Conservation (phyloP, 106 monocot genomes). For the Phalaenopsis aphrodite region DNA sequence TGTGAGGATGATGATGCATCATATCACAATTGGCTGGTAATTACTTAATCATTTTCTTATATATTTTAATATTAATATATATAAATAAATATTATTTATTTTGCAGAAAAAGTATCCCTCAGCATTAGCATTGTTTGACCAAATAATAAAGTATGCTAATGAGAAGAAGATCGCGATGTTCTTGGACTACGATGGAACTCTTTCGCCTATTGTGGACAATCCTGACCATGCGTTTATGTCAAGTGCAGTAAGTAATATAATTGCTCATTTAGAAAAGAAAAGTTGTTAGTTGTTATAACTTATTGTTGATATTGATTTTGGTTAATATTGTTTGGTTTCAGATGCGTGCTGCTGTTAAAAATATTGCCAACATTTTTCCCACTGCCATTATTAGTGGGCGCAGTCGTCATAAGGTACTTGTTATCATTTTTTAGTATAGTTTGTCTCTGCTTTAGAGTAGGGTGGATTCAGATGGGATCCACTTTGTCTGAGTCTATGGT, state of each 20-base stretch:
- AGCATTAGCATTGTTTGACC: constrained; percentile 61
- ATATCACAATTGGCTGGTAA: not conserved
- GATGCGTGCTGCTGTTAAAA: constrained; percentile 76
- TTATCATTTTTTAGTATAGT: not conserved
- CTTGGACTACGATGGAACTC: constrained; percentile 92
- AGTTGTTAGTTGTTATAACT: not conserved
- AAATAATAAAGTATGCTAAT: constrained; percentile 37
- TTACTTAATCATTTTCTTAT: not conserved
- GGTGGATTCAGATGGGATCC: too few relatives aligned
- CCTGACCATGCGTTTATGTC: constrained; percentile 90
- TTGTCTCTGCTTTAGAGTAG: not conserved
- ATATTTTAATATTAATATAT: not conserved
- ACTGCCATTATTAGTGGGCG: constrained; percentile 86
- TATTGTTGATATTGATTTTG: not conserved
- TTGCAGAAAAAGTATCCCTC: constrained; percentile 72
- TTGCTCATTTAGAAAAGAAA: not conserved
- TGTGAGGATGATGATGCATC: not conserved
- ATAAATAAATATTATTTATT: not conserved
- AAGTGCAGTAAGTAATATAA: constrained; percentile 22
- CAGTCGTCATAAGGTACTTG: constrained; percentile 58
- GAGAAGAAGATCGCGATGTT: constrained; percentile 75
- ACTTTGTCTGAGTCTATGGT: too few relatives aligned
- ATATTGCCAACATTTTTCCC: constrained; percentile 55
- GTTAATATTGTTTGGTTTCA: not conserved
- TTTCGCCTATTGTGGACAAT: constrained; percentile 86